phyloP scores from a whole-genome alignment of 495 filamentous ascomycete species.

The Lasiosphaeria hispida region DNA sequence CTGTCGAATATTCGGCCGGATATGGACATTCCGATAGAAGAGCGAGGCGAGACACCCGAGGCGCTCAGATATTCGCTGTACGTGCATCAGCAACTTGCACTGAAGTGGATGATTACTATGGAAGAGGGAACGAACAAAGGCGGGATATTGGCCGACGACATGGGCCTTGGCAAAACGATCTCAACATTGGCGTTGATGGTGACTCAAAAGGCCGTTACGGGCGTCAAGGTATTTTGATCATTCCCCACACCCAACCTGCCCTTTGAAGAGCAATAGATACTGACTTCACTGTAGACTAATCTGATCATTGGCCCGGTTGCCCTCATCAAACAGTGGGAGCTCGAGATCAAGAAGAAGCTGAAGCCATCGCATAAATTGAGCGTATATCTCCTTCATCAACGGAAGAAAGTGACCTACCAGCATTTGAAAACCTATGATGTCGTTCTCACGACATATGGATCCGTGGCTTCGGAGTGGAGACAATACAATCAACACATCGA shows the following conservation, averaged over 20 bases:
- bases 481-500: slow-evolving; percentile 29
- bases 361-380: slow-evolving; percentile 56
- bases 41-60: slow-evolving; percentile 70
- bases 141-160: slow-evolving; percentile 85
- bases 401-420: slow-evolving; percentile 53
- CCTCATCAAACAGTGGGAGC: slow-evolving; percentile 85
- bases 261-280: background rate
- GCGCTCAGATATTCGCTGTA: slow-evolving; percentile 69
- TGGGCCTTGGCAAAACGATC: slow-evolving; percentile 96
- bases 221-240: slow-evolving; percentile 24
- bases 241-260: background rate
- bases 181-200: slow-evolving; percentile 83
- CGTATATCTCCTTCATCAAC: slow-evolving; percentile 63
- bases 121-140: slow-evolving; percentile 76
- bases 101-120: slow-evolving; percentile 80
- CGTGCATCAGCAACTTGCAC: slow-evolving; percentile 79
- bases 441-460: slow-evolving; percentile 88
- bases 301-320: slow-evolving; percentile 86
- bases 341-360: slow-evolving; percentile 76
- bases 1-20: slow-evolving; percentile 74
- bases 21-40: slow-evolving; percentile 60
- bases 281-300: slow-evolving; percentile 57
- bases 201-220: slow-evolving; percentile 61
- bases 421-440: slow-evolving; percentile 72
- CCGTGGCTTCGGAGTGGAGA: slow-evolving; percentile 67